These are phyloP conservation scores for Colletotrichum noveboracense DNA, from an alignment of 2,329 filamentous ascomycete species.

Conservation along the genomic window DNA sequence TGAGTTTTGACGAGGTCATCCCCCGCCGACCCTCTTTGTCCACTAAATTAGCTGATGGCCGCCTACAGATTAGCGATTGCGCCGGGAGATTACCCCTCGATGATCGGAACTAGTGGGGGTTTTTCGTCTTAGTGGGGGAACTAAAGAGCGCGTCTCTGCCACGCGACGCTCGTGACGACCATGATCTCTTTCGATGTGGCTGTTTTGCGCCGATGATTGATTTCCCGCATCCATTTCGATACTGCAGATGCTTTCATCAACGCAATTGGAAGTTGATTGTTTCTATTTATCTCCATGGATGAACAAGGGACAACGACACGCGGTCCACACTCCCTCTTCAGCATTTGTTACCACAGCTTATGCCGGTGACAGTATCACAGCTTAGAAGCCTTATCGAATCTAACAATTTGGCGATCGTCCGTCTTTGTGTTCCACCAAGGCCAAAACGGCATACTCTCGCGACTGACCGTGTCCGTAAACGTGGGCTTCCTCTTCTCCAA, in stretches of 20 bases:
- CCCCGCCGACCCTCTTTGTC: background rate
- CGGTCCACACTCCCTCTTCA: fast-evolving
- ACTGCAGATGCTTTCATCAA: background rate
- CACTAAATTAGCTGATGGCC: background rate
- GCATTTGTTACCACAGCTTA: fast-evolving
- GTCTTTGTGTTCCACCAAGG: background rate
- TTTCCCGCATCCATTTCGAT: background rate
- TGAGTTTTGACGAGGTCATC: slow-evolving; percentile 13
- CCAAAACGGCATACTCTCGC: background rate
- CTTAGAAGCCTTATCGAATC: background rate
- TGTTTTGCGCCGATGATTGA: background rate
- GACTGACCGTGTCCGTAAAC: slow-evolving; percentile 45
- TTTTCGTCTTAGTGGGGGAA: background rate
- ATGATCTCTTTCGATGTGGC: background rate
- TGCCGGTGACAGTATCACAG: background rate
- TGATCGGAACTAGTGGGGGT: slow-evolving; percentile 13
- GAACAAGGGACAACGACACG: background rate
- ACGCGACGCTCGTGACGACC: background rate
- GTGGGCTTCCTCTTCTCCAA: slow-evolving; percentile 69
- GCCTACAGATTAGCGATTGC: slow-evolving; percentile 8
- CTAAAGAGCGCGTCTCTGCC: background rate
- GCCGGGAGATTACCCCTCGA: background rate
- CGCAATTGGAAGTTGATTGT: background rate
- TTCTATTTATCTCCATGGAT: fast-evolving
- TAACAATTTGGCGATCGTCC: background rate